Conservation (phyloP, 129 eudicot genomes). For the Deinandra increscens region DNA sequence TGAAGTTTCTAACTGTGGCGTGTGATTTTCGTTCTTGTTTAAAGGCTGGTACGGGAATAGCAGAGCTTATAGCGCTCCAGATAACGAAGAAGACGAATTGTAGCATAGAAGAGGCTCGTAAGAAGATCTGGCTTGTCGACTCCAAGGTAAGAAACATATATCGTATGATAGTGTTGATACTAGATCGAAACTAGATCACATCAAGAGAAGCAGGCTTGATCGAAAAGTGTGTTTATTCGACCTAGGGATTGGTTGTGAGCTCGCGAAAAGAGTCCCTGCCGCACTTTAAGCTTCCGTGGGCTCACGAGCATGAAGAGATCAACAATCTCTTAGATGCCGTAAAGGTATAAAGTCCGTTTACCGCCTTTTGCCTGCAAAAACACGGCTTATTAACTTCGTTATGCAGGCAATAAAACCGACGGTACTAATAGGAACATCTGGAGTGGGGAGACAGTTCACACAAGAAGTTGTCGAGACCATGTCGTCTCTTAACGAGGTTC, state of each 20-base stretch:
- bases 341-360: constrained; percentile 42
- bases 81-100: constrained; percentile 60
- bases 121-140: constrained; percentile 96
- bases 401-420: constrained; percentile 81
- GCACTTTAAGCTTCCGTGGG: constrained; percentile 83
- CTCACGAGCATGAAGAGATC: constrained; percentile 82
- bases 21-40: constrained; percentile 6
- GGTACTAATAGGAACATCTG: constrained; percentile 90
- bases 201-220: neutral
- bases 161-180: neutral
- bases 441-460: constrained; percentile 88
- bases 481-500: constrained; percentile 83
- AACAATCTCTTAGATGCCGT: constrained; percentile 69
- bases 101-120: constrained; percentile 64
- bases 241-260: constrained; percentile 74
- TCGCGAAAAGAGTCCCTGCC: constrained; percentile 81
- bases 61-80: constrained; percentile 94
- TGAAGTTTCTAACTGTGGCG: neutral
- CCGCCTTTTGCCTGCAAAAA: neutral
- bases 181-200: no score
- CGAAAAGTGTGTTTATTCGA: neutral
- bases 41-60: constrained; percentile 99
- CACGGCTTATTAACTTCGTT: constrained; percentile 1
- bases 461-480: constrained; percentile 86
- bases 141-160: constrained; percentile 55